Evolutionary conservation across 1,284 basidiomycete genomes (phyloP).

Genomic region (Clitocybe nebularis): DNA sequence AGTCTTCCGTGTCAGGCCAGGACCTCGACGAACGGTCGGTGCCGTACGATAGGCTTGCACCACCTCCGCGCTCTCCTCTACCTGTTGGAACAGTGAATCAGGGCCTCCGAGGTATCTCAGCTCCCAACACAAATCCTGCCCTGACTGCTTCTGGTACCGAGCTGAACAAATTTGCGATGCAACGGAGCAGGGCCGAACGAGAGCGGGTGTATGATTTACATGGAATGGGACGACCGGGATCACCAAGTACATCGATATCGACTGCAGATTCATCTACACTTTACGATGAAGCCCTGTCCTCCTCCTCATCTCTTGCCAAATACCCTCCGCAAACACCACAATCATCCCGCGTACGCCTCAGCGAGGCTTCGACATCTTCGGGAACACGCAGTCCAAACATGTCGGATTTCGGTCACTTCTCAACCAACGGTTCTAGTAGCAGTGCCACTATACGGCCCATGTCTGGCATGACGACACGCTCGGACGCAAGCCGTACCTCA

Average conservation of each 20-base stretch:
- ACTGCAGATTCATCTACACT: slow-evolving; percentile 56
- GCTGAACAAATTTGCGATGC: slow-evolving; percentile 53
- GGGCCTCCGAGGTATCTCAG: slow-evolving; percentile 63
- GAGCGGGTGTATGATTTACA: slow-evolving; percentile 45
- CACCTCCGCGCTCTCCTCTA: slow-evolving; percentile 56
- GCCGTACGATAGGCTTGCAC: slow-evolving; percentile 66
- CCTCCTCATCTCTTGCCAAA: slow-evolving; percentile 26
- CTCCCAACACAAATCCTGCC: slow-evolving; percentile 75
- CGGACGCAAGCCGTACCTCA: slow-evolving; percentile 57
- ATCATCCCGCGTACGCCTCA: slow-evolving; percentile 43
- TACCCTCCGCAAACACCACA: slow-evolving; percentile 30
- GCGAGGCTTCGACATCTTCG: slow-evolving; percentile 48
- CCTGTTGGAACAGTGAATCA: slow-evolving; percentile 55
- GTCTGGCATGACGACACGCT: slow-evolving; percentile 52
- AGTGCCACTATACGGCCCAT: slow-evolving; percentile 44
- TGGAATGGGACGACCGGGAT: slow-evolving; percentile 32
- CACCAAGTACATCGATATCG: slow-evolving; percentile 47
- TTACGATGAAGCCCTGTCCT: slow-evolving; percentile 45
- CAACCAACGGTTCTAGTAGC: slow-evolving; percentile 27
- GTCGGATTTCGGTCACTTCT: slow-evolving; percentile 43
- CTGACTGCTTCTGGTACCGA: slow-evolving; percentile 67
- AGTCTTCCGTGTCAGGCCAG: slow-evolving; percentile 39
- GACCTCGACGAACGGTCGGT: slow-evolving; percentile 58
- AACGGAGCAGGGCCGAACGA: slow-evolving; percentile 46
- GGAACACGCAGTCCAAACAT: slow-evolving; percentile 38